These are phyloP conservation scores for Lachnellula hyalina DNA, from an alignment of 2,329 filamentous ascomycete species.

Conservation along the genomic window DNA sequence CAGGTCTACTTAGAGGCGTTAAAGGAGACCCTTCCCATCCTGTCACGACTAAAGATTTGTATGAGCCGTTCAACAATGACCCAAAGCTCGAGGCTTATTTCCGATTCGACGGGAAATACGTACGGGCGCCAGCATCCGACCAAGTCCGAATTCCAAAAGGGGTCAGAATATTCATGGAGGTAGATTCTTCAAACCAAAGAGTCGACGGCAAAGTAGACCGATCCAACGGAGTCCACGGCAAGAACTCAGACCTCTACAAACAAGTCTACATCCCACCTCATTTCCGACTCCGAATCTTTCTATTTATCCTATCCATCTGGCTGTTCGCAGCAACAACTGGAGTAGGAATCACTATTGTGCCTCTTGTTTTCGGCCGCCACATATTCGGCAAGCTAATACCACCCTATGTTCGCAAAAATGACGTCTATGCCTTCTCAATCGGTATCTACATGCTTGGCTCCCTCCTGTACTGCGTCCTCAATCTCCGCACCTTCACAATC, in stretches of 20 bases:
- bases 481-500: conserved; percentile 38
- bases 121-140: conserved; percentile 89
- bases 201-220: conserved; percentile 52
- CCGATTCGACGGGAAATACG: conserved; percentile 70
- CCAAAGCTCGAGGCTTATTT: conserved; percentile 47
- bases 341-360: conserved; percentile 77
- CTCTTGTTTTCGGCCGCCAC: conserved; percentile 75
- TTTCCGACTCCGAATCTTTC: conserved; percentile 73
- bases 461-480: conserved; percentile 55
- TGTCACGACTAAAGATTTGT: conserved; percentile 12
- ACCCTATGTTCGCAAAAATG: conserved; percentile 70
- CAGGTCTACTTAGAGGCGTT: conserved; percentile 43
- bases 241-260: conserved; percentile 42
- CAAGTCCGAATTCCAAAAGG: conserved; percentile 91
- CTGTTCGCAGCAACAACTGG: conserved; percentile 85
- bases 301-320: conserved; percentile 91
- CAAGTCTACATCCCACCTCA: conserved; percentile 78
- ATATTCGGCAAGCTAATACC: conserved; percentile 73
- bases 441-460: conserved; percentile 78
- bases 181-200: conserved; percentile 61
- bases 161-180: conserved; percentile 71
- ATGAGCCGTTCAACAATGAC: conserved; percentile 40
- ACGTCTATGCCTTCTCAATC: conserved; percentile 92
- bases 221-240: conserved; percentile 51
- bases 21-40: conserved; percentile 24